Percentiles rank a stretch among this genome's conserved stretches.
phyloP scores from a whole-genome alignment of 1,284 basidiomycete genomes.

The Neonothopanus nambi region DNA sequence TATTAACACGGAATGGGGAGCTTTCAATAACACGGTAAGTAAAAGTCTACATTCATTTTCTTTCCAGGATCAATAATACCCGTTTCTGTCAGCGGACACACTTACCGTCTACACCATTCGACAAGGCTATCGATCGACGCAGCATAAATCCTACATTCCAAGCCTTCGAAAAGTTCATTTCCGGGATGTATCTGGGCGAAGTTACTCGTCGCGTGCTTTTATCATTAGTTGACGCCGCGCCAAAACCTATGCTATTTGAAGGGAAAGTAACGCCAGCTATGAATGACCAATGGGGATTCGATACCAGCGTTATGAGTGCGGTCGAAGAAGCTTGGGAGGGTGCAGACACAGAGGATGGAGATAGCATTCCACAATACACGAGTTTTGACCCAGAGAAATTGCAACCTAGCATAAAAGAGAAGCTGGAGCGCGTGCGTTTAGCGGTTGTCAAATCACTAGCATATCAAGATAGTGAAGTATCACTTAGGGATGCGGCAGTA shows the following conservation, averaged over 20 bases:
- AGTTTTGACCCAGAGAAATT: slow-evolving; percentile 36
- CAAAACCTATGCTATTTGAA: slow-evolving; percentile 72
- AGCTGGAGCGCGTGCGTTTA: slow-evolving; percentile 51
- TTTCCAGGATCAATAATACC: slow-evolving; percentile 2
- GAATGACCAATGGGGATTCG: slow-evolving; percentile 92
- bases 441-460: slow-evolving; percentile 68
- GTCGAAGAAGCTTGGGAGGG: slow-evolving; percentile 77
- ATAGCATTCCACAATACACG: slow-evolving; percentile 33
- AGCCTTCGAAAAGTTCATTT: slow-evolving; percentile 98
- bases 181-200: slow-evolving; percentile 98
- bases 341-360: slow-evolving; percentile 19
- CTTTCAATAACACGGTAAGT: slow-evolving; percentile 83
- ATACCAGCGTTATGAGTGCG: slow-evolving; percentile 90
- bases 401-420: slow-evolving; percentile 28
- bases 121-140: slow-evolving; percentile 90
- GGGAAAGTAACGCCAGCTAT: slow-evolving; percentile 74
- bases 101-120: slow-evolving; percentile 89
- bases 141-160: slow-evolving; percentile 95
- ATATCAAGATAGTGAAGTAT: slow-evolving; percentile 53
- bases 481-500: slow-evolving; percentile 68
- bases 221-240: slow-evolving; percentile 81
- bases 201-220: slow-evolving; percentile 86
- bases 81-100: slow-evolving; percentile 62
- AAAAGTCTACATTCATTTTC: not conserved
- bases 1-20: slow-evolving; percentile 98